Evolutionary conservation across 352 stramenopile species (phyloP), one percentile per base, ranked within the genome.

Genomic region (Phytophthora fragariae): DNA sequence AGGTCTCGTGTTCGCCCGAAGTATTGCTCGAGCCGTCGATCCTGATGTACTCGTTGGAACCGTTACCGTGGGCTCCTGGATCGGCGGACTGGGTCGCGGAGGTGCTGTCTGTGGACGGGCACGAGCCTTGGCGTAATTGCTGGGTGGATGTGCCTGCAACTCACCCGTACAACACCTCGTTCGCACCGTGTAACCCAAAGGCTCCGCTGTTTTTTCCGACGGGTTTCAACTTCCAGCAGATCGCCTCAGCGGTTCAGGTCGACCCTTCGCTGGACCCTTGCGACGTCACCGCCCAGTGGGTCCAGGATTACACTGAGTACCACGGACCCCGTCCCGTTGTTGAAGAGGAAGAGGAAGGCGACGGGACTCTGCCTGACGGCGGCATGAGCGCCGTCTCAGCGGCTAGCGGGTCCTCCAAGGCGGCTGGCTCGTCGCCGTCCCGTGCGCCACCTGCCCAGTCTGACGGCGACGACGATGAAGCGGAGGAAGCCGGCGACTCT

Each of bases 41-140:
- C 12, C 56, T 62, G 17, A n/a, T 33, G 11, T 62, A 53, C 9
- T 62, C 56, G 37, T 52, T 62, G 19, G 39, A 63, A 21, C 15
- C 33, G 2, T 7, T 63, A 0, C 12, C 46, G 1, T 63, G 39
- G 57, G 39, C 39, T 29, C 37, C 39, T 1, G 24, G 19, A 0
- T 19, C 57, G 1, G 39, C 11, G 0, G 5, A 37, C 10, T 63
- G 57, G 57, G 5, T 54, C 2, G 6, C 11, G 2, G 57, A 63
- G 24, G 19, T 44, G 2, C 11, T 21, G 2, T 12, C 5, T 19
- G 9, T 63, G 57, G 57, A 63, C 29, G 21, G 9, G 2, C 57
- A 21, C 0, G 21, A 63, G 15, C 57, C 33, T 0, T 63, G 57
- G 57, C 57, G 14, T 1, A 63, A 63, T 0, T 63, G 57, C 55